These are phyloP conservation scores for Allantophomopsis cytisporea DNA, from an alignment of 2,329 filamentous ascomycete species.

Conservation along the genomic window DNA sequence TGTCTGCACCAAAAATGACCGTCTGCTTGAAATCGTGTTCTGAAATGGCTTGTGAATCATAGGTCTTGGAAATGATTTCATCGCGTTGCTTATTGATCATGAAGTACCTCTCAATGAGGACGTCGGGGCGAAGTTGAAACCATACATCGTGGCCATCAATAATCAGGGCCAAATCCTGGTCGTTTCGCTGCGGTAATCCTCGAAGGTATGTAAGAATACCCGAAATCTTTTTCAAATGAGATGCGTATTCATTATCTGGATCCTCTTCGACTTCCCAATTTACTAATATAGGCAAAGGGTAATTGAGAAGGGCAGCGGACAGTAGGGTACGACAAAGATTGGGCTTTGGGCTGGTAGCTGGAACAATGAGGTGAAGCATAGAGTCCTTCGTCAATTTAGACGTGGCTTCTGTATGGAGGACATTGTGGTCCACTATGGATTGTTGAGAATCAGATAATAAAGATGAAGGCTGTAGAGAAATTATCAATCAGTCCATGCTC, in stretches of 20 bases:
- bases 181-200: background rate
- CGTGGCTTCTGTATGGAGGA: no score
- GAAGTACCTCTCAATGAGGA: slow-evolving; percentile 27
- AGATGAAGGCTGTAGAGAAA: no score
- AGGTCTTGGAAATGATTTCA: background rate
- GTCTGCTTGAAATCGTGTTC: slow-evolving; percentile 27
- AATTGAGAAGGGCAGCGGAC: slow-evolving; percentile 42
- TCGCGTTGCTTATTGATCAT: background rate
- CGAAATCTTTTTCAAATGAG: no score
- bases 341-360: slow-evolving; percentile 25
- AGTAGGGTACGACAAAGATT: slow-evolving; percentile 41
- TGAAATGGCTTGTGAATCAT: background rate
- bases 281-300: slow-evolving; percentile 40
- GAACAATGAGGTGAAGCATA: slow-evolving; percentile 40
- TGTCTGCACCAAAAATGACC: slow-evolving; percentile 40
- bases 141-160: background rate
- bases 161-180: background rate
- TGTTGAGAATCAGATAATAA: no score
- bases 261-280: slow-evolving; percentile 12
- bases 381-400: slow-evolving; percentile 3
- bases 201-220: no score
- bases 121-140: slow-evolving; percentile 40
- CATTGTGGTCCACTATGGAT: no score
- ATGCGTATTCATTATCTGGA: no score
- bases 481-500: no score